These are phyloP conservation scores for Aspergillus saccharolyticus DNA, from an alignment of 495 filamentous ascomycete species.

Conservation along the genomic window DNA sequence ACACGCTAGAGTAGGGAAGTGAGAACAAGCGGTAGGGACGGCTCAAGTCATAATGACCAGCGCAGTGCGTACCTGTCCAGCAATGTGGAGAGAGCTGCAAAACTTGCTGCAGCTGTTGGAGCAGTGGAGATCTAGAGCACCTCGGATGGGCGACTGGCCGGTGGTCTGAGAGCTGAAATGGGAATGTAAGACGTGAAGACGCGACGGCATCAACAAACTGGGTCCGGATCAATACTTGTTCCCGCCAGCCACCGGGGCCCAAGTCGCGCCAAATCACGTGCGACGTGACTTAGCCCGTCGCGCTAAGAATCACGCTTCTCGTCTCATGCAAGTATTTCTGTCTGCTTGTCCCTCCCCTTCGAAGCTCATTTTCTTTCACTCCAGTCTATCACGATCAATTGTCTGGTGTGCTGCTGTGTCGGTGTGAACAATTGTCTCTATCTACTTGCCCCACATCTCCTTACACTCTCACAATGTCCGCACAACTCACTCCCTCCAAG, in stretches of 20 bases:
- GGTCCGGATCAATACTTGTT: slow-evolving; percentile 3
- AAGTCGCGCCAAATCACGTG: slow-evolving; percentile 39
- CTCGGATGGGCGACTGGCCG: slow-evolving; percentile 6
- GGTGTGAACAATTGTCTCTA: slow-evolving; percentile 19
- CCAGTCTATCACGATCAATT: slow-evolving; percentile 16
- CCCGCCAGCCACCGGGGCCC: slow-evolving; percentile 15
- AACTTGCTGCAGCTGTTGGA: not conserved
- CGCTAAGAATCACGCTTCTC: slow-evolving; percentile 40
- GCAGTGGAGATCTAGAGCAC: slow-evolving; percentile 8
- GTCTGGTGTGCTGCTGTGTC: slow-evolving; percentile 15
- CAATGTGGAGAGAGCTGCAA: slow-evolving; percentile 11
- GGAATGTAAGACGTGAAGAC: not conserved
- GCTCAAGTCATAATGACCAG: not conserved
- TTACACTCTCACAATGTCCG: slow-evolving; percentile 52
- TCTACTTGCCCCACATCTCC: slow-evolving; percentile 4
- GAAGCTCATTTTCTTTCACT: slow-evolving; percentile 22
- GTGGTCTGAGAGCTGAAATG: slow-evolving; percentile 10
- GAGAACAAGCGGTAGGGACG: not conserved
- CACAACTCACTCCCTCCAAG: slow-evolving; percentile 79
- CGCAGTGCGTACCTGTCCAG: not conserved
- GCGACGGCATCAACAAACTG: slow-evolving; percentile 5
- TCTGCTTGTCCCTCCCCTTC: slow-evolving; percentile 18
- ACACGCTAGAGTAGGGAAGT: not conserved
- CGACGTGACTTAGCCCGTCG: slow-evolving; percentile 42
- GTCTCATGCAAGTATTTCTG: slow-evolving; percentile 29